Evolutionary conservation across 768 basidiomycete species (phyloP).

Genomic region (Leccinum ochraceum): DNA sequence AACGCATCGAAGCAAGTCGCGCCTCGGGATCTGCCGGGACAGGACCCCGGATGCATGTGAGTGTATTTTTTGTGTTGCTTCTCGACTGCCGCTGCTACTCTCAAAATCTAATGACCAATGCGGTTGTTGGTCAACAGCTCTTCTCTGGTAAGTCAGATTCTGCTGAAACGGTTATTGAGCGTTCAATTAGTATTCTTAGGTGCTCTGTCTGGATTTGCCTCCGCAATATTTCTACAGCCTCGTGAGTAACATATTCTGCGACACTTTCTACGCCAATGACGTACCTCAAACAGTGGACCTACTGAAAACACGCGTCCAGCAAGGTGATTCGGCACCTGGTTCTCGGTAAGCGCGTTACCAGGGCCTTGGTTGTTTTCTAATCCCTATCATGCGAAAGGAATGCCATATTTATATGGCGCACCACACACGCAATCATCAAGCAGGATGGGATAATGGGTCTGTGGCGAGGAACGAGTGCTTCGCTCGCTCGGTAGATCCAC

Average conservation of each 20-base stretch:
- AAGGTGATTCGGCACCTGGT: slow-evolving; percentile 55
- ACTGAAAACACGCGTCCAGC: slow-evolving; percentile 90
- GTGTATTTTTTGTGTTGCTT: not conserved
- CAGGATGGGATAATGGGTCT: slow-evolving; percentile 69
- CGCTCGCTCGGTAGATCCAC: slow-evolving; percentile 60
- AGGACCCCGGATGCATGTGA: not conserved
- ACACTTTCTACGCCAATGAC: not conserved
- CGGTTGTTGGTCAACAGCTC: slow-evolving; percentile 28
- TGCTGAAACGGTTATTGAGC: no score
- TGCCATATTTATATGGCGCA: slow-evolving; percentile 46
- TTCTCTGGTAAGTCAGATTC: slow-evolving; percentile 24
- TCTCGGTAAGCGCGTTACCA: slow-evolving; percentile 36
- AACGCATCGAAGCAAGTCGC: not conserved
- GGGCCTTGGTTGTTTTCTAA: not conserved
- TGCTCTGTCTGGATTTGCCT: slow-evolving; percentile 75
- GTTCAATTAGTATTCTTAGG: slow-evolving; percentile 41
- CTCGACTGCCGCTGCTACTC: not conserved
- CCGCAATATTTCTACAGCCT: slow-evolving; percentile 75
- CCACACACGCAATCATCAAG: slow-evolving; percentile 56
- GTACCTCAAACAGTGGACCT: slow-evolving; percentile 64
- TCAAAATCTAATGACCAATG: slow-evolving; percentile 23
- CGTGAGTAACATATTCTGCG: slow-evolving; percentile 43
- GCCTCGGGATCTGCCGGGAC: not conserved
- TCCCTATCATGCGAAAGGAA: slow-evolving; percentile 27
- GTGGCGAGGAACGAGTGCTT: slow-evolving; percentile 88